Percentiles rank a stretch among this genome's conserved stretches.
phyloP scores from a whole-genome alignment of 2,329 filamentous ascomycete species.

The Ophiocordyceps camponoti-floridani region DNA sequence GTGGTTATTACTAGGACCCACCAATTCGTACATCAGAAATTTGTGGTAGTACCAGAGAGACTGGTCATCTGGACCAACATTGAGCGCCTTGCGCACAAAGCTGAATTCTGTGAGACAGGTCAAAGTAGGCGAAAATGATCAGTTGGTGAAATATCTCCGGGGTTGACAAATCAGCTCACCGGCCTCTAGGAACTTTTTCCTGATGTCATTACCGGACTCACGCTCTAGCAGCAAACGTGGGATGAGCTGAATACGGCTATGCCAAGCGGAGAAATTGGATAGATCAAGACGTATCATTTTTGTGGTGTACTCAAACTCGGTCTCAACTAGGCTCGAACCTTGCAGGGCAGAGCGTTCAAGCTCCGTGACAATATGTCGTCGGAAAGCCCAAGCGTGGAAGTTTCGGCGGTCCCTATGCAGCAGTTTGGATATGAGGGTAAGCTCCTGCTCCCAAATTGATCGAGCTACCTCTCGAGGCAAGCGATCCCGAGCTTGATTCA shows the following conservation, averaged over 20 bases:
- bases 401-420: constrained; percentile 71
- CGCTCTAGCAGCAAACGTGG: constrained; percentile 57
- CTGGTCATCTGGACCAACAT: constrained; percentile 83
- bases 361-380: constrained; percentile 58
- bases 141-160: constrained; percentile 3
- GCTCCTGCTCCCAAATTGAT: constrained; percentile 66
- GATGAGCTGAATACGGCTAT: constrained; percentile 73
- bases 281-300: constrained; percentile 73
- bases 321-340: constrained; percentile 49
- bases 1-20: constrained; percentile 26
- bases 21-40: constrained; percentile 57
- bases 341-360: constrained; percentile 43
- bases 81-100: constrained; percentile 60
- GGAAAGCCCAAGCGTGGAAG: constrained; percentile 93
- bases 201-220: constrained; percentile 39
- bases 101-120: constrained; percentile 40
- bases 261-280: constrained; percentile 96
- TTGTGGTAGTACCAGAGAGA: constrained; percentile 96
- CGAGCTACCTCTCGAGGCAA: constrained; percentile 39
- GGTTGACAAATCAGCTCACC: constrained; percentile 21
- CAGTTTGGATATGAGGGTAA: constrained; percentile 76
- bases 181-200: constrained; percentile 53
- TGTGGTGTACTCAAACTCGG: constrained; percentile 79
- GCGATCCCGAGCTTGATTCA: constrained; percentile 50
- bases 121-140: not conserved